Evolutionary conservation across 306 rosid species (phyloP).

Genomic region (Alnus rubra): DNA sequence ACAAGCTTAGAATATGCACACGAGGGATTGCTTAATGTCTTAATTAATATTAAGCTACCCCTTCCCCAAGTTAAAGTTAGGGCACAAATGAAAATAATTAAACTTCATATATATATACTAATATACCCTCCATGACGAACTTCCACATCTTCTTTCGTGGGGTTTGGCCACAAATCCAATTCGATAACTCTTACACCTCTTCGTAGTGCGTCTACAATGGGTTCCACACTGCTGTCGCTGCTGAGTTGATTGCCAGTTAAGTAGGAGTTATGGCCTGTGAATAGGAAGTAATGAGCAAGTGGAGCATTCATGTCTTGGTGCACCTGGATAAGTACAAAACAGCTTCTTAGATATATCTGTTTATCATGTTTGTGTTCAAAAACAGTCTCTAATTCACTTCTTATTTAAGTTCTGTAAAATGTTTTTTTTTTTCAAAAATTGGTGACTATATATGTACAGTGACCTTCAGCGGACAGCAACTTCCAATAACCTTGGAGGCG

Average conservation of each 20-base stretch:
- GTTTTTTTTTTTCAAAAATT: too few relatives aligned
- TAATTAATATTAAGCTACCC: too few relatives aligned
- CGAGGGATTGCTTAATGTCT: too few relatives aligned
- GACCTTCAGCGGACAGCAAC: too few relatives aligned
- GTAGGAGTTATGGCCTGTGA: slow-evolving; percentile 94
- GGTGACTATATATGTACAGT: too few relatives aligned
- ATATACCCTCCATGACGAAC: slow-evolving; percentile 90
- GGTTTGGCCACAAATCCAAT: slow-evolving; percentile 83
- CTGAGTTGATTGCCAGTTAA: slow-evolving; percentile 83
- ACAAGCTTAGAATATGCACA: too few relatives aligned
- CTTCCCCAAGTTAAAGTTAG: neutral
- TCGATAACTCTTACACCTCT: slow-evolving; percentile 81
- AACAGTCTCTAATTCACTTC: too few relatives aligned
- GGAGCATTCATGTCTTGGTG: slow-evolving; percentile 79
- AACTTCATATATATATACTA: neutral
- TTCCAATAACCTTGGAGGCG: too few relatives aligned
- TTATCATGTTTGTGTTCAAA: too few relatives aligned
- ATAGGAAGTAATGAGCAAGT: slow-evolving; percentile 81
- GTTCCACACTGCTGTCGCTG: slow-evolving; percentile 58
- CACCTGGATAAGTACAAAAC: slow-evolving; percentile 45
- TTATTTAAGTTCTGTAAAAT: too few relatives aligned
- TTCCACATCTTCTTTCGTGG: slow-evolving; percentile 35
- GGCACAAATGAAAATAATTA: neutral
- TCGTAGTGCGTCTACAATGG: slow-evolving; percentile 61
- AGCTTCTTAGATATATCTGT: too few relatives aligned